Evolutionary conservation across 2,329 filamentous ascomycete species (phyloP), one percentile per base, ranked within the genome.

Genomic region (Myriosclerotinia duriaeana): DNA sequence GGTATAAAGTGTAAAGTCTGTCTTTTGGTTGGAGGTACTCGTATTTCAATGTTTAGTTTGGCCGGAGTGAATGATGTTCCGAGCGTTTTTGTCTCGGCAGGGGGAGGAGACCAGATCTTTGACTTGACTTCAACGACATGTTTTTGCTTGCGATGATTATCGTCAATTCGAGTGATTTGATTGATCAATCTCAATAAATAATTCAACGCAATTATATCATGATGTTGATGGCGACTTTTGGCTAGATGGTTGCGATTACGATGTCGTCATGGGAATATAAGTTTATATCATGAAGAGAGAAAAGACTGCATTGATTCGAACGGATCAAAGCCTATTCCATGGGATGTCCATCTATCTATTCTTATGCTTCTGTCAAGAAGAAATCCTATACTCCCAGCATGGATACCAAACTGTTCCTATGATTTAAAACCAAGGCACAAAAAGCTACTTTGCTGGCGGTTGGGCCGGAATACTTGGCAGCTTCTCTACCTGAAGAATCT

Each of bases 81-180:
- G 50, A 46, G 20, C 56, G 42, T 22, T 59, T 59, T 26, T 40
- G 14, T 50, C 34, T 50, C 8, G 44, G 20, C 56, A 48, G 42
- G 56, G 38, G 56, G 46, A 22, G 9, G 20, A 20, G 12, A 17
- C 30, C 48, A 58, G 15, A 17, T 26, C 5, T 50, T 14, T 5
- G 9, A 34, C n/a, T 50, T 50, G 6, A 30, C 14, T 46, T 50
- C 58, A 50, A 50, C 44, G 12, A 40, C 15, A 17, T 14, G 14
- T 20, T 61, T 38, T 61, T 38, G 30, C 34, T 40, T 50, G 9
- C 8, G 5, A 50, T 38, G 30, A 17, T 11, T 38, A 20, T 40
- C 34, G 50, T 26, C 34, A 40, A 26, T 50, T 50, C 58, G 44
- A 61, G 44, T 61, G 30, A 8, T 38, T 38, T 61, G 30, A 38